Evolutionary conservation across 2,329 filamentous ascomycete species (phyloP).

Genomic region (Calonectria pseudoturangicola): DNA sequence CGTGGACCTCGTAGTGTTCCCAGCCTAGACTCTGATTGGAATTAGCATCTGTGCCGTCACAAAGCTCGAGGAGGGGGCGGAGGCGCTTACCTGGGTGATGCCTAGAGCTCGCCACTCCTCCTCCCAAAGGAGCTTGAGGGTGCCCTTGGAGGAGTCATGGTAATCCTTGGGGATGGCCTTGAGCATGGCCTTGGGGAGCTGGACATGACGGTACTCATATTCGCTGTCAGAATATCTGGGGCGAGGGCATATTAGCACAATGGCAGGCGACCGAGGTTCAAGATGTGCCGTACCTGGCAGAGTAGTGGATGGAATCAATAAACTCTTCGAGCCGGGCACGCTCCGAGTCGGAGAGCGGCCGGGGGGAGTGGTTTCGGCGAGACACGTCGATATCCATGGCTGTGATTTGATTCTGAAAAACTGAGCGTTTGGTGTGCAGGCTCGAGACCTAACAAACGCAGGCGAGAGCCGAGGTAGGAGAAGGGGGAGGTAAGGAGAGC

Average conservation of each 20-base stretch:
- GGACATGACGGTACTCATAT: conserved; percentile 98
- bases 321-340: conserved; percentile 91
- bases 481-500: neutral
- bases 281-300: conserved; percentile 78
- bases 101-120: conserved; percentile 98
- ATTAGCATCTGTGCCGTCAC: conserved; percentile 44
- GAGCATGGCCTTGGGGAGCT: conserved; percentile 98
- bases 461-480: neutral
- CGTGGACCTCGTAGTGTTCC: conserved; percentile 99
- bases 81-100: conserved; percentile 88
- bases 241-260: conserved; percentile 33
- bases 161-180: conserved; percentile 97
- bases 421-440: conserved; percentile 17
- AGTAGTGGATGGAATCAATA: conserved; percentile 96
- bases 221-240: conserved; percentile 92
- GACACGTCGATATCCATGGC: conserved; percentile 81
- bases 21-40: conserved; percentile 89
- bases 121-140: conserved; percentile 96
- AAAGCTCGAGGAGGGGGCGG: conserved; percentile 16
- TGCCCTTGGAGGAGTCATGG: conserved; percentile 91
- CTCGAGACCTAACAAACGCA: neutral
- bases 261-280: neutral
- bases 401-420: conserved; percentile 38
- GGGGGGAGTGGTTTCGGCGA: conserved; percentile 90
- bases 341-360: conserved; percentile 87